Conservation (phyloP, 768 basidiomycete genomes). For the Mycena venus region DNA sequence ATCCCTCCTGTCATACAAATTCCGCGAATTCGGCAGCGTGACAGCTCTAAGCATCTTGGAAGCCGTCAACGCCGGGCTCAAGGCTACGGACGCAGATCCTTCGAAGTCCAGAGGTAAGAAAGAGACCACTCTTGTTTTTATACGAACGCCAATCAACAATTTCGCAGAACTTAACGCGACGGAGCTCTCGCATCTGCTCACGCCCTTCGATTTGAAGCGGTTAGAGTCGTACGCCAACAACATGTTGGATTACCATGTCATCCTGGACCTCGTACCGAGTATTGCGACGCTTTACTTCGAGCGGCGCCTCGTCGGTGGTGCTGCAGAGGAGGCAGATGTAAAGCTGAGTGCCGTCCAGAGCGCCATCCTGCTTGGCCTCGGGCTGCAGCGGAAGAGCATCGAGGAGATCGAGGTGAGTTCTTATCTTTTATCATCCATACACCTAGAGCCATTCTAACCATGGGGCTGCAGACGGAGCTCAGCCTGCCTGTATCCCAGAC, state of each 20-base stretch:
- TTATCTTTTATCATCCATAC: background rate
- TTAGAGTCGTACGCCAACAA: constrained; percentile 96
- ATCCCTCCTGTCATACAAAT: constrained; percentile 90
- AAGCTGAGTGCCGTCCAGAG: constrained; percentile 90
- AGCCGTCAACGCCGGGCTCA: constrained; percentile 78
- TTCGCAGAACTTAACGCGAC: constrained; percentile 49
- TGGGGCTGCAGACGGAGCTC: constrained; percentile 72
- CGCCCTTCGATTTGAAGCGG: constrained; percentile 96
- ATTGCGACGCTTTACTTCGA: constrained; percentile 90
- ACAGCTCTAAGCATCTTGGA: constrained; percentile 91
- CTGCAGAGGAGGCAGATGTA: constrained; percentile 63
- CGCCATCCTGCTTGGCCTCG: constrained; percentile 90
- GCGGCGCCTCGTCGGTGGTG: constrained; percentile 56
- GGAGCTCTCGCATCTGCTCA: constrained; percentile 71
- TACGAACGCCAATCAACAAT: background rate
- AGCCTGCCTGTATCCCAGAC: constrained; percentile 88
- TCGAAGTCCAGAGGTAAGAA: constrained; percentile 53
- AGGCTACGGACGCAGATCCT: constrained; percentile 54
- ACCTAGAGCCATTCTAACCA: background rate
- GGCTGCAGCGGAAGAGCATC: constrained; percentile 89
- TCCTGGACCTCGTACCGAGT: constrained; percentile 90
- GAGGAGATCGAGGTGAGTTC: constrained; percentile 87
- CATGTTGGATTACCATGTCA: constrained; percentile 96
- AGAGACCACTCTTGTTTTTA: constrained; percentile 18
- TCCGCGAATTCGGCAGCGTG: constrained; percentile 92